Evolutionary conservation across 2,329 filamentous ascomycete genomes (phyloP).

Genomic region (Aureobasidium melanogenum): DNA sequence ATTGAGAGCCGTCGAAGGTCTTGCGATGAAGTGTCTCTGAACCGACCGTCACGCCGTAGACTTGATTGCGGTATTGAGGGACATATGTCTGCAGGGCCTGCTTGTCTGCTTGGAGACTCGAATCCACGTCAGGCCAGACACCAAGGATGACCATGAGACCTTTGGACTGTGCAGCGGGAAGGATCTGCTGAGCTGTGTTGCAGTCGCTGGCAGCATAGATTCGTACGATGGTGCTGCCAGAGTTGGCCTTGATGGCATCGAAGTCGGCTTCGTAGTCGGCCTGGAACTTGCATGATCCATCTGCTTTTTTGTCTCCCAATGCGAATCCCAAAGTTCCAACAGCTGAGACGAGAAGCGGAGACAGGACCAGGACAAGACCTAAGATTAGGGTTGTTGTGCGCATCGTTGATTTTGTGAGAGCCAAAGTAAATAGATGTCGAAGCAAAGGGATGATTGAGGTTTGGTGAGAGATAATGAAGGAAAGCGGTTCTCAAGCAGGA

Average conservation of each 20-base stretch:
- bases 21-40: constrained; percentile 63
- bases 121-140: constrained; percentile 59
- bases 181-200: constrained; percentile 51
- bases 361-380: constrained; percentile 20
- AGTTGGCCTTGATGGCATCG: constrained; percentile 45
- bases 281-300: constrained; percentile 53
- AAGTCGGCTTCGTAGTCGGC: constrained; percentile 59
- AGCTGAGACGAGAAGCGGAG: constrained; percentile 19
- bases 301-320: constrained; percentile 54
- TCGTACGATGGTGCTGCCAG: constrained; percentile 49
- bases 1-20: constrained; percentile 53
- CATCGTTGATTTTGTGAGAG: constrained; percentile 14
- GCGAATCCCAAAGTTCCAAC: constrained; percentile 54
- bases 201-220: constrained; percentile 61
- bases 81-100: constrained; percentile 45
- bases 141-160: constrained; percentile 61
- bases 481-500: background rate
- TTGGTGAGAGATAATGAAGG: background rate
- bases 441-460: background rate
- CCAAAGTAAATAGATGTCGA: background rate
- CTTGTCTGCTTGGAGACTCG: constrained; percentile 53
- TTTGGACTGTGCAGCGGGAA: constrained; percentile 57
- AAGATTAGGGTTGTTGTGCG: constrained; percentile 19
- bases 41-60: constrained; percentile 62
- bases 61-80: constrained; percentile 44